Evolutionary conservation across 352 stramenopile species (phyloP).

Genomic region (Globisporangium viniferum): DNA sequence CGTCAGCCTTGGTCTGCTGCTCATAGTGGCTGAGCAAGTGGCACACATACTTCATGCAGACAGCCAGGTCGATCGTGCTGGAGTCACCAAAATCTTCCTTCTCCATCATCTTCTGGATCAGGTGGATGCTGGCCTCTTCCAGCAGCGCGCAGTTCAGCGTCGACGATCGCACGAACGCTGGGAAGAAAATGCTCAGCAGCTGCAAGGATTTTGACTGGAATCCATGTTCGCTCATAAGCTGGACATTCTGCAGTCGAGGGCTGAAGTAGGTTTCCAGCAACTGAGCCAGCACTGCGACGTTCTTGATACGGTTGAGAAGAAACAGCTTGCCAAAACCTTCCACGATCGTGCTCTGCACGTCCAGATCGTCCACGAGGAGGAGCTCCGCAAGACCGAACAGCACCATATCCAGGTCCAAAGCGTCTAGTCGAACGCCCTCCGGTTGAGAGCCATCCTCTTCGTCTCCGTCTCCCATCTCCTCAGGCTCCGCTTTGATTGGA

Average conservation of each 20-base stretch:
- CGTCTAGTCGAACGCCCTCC: conserved; percentile 19
- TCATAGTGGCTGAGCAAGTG: conserved; percentile 58
- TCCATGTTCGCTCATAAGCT: conserved; percentile 47
- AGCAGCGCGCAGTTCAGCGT: conserved; percentile 53
- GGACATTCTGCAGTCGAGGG: conserved; percentile 49
- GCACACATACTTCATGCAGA: conserved; percentile 57
- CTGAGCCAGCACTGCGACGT: conserved; percentile 53
- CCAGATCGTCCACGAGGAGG: conserved; percentile 51
- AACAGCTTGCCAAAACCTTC: conserved; percentile 77
- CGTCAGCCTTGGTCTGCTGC: conserved; percentile 22
- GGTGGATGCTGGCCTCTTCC: conserved; percentile 59
- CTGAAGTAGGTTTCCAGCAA: conserved; percentile 77
- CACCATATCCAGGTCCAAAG: conserved; percentile 55
- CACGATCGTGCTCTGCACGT: conserved; percentile 72
- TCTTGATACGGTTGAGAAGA: conserved; percentile 67
- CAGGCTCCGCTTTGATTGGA: conserved; percentile 26
- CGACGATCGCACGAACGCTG: conserved; percentile 55
- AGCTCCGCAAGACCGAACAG: conserved; percentile 57
- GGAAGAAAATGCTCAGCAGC: conserved; percentile 75
- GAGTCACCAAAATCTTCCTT: conserved; percentile 40
- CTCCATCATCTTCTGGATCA: conserved; percentile 63
- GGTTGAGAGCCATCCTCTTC: not conserved
- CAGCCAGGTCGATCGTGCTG: conserved; percentile 38
- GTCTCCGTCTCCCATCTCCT: conserved; percentile 20
- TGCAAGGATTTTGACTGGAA: conserved; percentile 67